phyloP scores from a whole-genome alignment of 768 basidiomycete genomes.

The Pleurotus cornucopiae region DNA sequence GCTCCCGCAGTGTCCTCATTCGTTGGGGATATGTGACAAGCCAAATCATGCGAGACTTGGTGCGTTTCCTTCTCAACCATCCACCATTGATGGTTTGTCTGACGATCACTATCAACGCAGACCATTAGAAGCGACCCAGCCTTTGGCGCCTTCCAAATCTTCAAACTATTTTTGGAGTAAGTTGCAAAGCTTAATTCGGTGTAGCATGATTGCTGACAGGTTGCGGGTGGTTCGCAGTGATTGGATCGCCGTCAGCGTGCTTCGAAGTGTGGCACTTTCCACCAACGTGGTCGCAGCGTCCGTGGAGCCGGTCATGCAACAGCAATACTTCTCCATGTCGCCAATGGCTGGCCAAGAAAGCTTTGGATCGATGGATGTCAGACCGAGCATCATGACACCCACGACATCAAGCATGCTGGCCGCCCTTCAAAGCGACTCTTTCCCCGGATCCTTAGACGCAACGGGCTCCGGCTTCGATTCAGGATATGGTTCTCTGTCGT shows the following conservation, averaged over 20 bases:
- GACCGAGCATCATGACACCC: conserved; percentile 66
- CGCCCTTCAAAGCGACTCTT: conserved; percentile 75
- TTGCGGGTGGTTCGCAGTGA: conserved; percentile 47
- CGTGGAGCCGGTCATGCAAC: conserved; percentile 88
- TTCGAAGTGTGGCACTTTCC: conserved; percentile 81
- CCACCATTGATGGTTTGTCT: conserved; percentile 1
- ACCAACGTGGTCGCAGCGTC: conserved; percentile 91
- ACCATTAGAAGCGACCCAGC: conserved; percentile 91
- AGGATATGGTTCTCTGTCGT: conserved; percentile 61
- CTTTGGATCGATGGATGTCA: conserved; percentile 62
- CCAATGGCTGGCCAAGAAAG: conserved; percentile 88
- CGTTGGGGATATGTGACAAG: conserved; percentile 92
- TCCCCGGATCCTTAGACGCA: conserved; percentile 66
- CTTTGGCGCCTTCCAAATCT: conserved; percentile 88
- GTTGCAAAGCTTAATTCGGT: conserved; percentile 23
- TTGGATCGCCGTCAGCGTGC: conserved; percentile 88
- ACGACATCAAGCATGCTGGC: conserved; percentile 91
- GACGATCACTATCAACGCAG: conserved; percentile 29
- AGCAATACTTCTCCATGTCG: conserved; percentile 72
- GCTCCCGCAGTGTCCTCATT: conserved; percentile 82
- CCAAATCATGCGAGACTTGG: conserved; percentile 89
- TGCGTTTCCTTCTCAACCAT: conserved; percentile 31
- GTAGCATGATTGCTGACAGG: conserved; percentile 14
- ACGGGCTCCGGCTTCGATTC: conserved; percentile 56
- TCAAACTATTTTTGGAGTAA: conserved; percentile 88